These are phyloP conservation scores for Rhypophila decipiens DNA, from an alignment of 495 filamentous ascomycete genomes.

Conservation along the genomic window DNA sequence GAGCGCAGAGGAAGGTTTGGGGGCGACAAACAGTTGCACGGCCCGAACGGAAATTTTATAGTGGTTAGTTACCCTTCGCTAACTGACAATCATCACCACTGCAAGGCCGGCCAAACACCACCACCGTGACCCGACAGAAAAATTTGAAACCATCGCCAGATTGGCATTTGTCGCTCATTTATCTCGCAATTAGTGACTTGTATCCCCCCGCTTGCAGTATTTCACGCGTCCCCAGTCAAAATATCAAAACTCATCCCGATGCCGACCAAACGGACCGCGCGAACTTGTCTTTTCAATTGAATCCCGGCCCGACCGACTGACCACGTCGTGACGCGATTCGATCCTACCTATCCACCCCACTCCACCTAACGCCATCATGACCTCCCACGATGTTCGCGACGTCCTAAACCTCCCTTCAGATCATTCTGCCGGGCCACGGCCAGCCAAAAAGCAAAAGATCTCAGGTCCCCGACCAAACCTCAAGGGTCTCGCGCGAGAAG, in stretches of 20 bases:
- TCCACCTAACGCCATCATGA: conserved; percentile 44
- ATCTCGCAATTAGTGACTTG: neutral
- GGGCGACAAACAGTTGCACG: neutral
- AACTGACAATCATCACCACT: neutral
- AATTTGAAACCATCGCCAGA: neutral
- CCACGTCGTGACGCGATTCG: neutral
- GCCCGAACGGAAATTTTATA: neutral
- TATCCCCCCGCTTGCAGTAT: neutral
- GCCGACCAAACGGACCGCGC: neutral
- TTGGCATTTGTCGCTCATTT: neutral
- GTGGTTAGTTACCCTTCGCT: neutral
- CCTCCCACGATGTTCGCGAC: conserved; percentile 79
- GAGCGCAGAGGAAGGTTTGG: no score
- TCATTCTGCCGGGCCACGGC: conserved; percentile 45
- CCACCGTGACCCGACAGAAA: neutral
- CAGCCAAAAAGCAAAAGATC: conserved; percentile 73
- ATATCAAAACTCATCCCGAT: neutral
- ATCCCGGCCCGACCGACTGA: no score
- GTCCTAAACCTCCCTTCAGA: conserved; percentile 76
- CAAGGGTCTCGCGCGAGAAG: conserved; percentile 52
- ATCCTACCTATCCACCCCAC: conserved; percentile 13
- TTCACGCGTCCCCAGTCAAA: neutral
- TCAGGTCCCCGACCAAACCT: conserved; percentile 59
- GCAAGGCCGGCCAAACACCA: neutral
- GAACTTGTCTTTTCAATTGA: neutral